These are phyloP conservation scores for Miamiensis avidus DNA, from an alignment of 169 alveolate species.

Conservation along the genomic window DNA sequence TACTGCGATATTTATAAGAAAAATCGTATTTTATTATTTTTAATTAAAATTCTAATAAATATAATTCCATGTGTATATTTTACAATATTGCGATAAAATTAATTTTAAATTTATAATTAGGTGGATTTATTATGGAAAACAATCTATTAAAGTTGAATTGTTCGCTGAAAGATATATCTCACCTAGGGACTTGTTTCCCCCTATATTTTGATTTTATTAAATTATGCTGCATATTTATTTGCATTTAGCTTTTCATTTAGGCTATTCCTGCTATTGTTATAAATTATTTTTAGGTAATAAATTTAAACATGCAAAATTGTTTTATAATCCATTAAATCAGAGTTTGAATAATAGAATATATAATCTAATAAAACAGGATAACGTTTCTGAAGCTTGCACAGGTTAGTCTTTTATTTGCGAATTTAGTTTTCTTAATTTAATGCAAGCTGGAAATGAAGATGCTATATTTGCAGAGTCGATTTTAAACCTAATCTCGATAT, in stretches of 20 bases:
- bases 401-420: background rate
- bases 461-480: background rate
- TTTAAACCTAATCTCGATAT: background rate
- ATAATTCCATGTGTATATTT: no score
- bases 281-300: background rate
- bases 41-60: no score
- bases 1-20: no score
- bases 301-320: no score
- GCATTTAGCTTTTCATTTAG: background rate
- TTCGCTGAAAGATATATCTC: background rate
- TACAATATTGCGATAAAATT: no score
- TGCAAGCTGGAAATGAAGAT: background rate
- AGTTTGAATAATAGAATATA: no score
- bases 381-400: background rate
- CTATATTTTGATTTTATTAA: slow-evolving; percentile 18
- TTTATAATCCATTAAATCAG: no score
- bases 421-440: background rate
- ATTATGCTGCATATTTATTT: background rate
- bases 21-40: no score
- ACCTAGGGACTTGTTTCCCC: slow-evolving; percentile 6
- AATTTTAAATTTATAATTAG: no score
- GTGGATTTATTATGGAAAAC: slow-evolving; percentile 16
- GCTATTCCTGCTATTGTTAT: slow-evolving; percentile 11
- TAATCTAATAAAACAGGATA: no score
- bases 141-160: background rate